Evolutionary conservation across 306 rosid species (phyloP), one percentile per base, ranked within the genome.

Genomic region (Acacia acuminata): DNA sequence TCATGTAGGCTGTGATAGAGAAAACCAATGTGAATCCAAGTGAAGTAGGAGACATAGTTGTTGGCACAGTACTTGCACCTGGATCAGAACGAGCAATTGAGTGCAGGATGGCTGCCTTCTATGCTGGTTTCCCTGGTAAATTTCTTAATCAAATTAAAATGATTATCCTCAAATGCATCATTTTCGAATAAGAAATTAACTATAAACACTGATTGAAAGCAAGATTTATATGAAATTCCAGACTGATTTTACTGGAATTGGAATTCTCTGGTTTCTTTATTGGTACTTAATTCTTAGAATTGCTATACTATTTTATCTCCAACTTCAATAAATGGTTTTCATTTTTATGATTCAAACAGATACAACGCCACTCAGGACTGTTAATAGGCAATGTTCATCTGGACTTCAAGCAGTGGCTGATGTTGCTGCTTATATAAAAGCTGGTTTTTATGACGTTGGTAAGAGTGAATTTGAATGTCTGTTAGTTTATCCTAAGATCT

Each of bases 321-420:
- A 72, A 5, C 70, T 80, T 36, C 16, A 71, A 67, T 56, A 22
- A 50, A 42, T 80, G 63, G 19, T 75, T 77, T 40, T 70, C 71
- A 53, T 30, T 81, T 47, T 40, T 66, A 68, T 70, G 44, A 77
- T 82, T 80, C 72, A 40, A 85, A 44, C 92, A 96, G 99, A 92
- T 27, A 86, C 94, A 3, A 94, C 90, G 81, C 94, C 97, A 19
- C 82, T 93, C 81, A 88, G 98, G 84, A 93, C 99, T 0, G 97
- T 93, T 73, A 96, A 96, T 82, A 84, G 98, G 81, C 99, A 92
- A 87, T 96, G 99, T 82, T 96, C 99, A 32, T 96, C 98, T 1
- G 97, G 99, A 76, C 98, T 93, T 80, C 98, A 96, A 83, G 98
- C 99, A 10, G 98, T 93, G 80, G 89, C 98, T 82, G 99, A 96